These are phyloP conservation scores for Naganishia cerealis DNA, from an alignment of 1,284 basidiomycete species.

Conservation along the genomic window DNA sequence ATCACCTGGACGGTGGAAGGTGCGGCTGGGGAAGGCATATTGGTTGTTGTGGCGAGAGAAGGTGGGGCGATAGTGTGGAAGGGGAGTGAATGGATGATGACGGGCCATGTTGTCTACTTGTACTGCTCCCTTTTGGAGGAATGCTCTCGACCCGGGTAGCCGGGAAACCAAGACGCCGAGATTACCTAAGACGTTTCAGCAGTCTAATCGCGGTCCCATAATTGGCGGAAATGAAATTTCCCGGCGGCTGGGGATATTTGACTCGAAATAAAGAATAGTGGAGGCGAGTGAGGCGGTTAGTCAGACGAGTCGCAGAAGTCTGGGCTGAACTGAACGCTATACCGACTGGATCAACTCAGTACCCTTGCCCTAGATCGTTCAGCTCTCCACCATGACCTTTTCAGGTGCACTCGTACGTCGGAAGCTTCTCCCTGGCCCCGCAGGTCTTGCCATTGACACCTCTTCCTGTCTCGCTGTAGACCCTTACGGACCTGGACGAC, in stretches of 20 bases:
- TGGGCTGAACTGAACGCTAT: not conserved
- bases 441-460: not conserved
- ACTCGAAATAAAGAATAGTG: not conserved
- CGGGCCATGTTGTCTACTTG: not conserved
- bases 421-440: too few species aligned
- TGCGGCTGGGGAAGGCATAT: slow-evolving; percentile 6
- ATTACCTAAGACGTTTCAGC: not conserved
- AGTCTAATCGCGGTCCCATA: not conserved
- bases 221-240: not conserved
- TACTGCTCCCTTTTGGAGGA: too few species aligned
- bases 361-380: not conserved
- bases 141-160: not conserved
- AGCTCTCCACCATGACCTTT: slow-evolving; percentile 7
- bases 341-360: not conserved
- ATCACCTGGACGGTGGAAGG: slow-evolving; percentile 26
- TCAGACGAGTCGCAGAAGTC: not conserved
- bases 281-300: slow-evolving; percentile 2
- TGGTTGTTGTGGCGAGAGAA: not conserved
- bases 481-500: slow-evolving; percentile 90
- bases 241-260: not conserved
- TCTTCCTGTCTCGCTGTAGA: not conserved
- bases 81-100: not conserved
- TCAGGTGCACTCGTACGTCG: slow-evolving; percentile 25
- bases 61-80: not conserved
- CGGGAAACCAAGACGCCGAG: not conserved